Base-by-base conservation (phyloP, 2,329 filamentous ascomycete species). In the Xylariaceae sp. region DNA sequence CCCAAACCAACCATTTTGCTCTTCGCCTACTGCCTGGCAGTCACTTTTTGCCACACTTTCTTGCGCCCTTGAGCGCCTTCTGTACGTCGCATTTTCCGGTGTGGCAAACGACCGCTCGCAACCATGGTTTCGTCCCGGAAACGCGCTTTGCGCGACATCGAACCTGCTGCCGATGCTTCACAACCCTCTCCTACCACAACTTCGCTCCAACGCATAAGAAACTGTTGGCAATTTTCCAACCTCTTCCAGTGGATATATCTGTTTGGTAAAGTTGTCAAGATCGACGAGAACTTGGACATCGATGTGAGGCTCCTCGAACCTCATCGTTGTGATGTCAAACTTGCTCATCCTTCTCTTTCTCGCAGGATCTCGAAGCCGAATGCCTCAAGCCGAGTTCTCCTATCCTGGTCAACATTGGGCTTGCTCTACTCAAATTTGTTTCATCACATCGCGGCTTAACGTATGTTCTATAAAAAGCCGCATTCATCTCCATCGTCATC, bases 151-250 rank as follows among this genome's bases (percentile, higher is more conserved):
- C 66, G 67, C 55, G 70, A 74, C 51, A 61, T 64, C 50, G 67
- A 68, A 37, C 45, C 58, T 47, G 50, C 62, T 49, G 34, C 62
- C 51, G 50, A 57, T 33, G 33, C 9, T 32, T 42, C 43, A 37
- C 38, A 51, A 11, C 16, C 46, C 22, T 44, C 55, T 7, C 54
- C 59, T 17, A 60, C 64, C 44, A 51, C 55, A 2, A 61, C 67
- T 3, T 54, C 81, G 41, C 71, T 94, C 19, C 69, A 80, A 44
- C 81, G 75, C 51, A 77, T 97, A 52, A 81, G 91, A 49, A 93
- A 87, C 61, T 89, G 87, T 76, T 97, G 91, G 90, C 87, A 96
- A 64, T 96, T 97, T 66, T 88, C 91, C 47, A 91, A 89, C 58
- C 71, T 97, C 7, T 89, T 85, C 68, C 91, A 98, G 67, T 98